These are phyloP conservation scores for Pseudogymnoascus sp. DNA, from an alignment of 2,329 filamentous ascomycete species.

Conservation along the genomic window DNA sequence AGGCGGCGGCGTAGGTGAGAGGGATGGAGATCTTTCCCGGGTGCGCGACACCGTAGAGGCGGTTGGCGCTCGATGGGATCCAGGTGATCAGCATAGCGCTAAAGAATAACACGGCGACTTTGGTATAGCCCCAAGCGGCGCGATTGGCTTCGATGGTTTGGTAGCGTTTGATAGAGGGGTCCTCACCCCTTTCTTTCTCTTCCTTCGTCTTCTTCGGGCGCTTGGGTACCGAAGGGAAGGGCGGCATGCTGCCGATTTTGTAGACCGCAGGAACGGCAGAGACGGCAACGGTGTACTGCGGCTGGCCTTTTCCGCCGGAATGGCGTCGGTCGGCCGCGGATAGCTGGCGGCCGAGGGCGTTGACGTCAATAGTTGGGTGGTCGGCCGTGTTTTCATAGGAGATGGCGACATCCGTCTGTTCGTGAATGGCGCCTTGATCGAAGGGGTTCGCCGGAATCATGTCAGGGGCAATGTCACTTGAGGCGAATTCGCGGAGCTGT, in stretches of 20 bases:
- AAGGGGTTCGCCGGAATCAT: background rate
- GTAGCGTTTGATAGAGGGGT: background rate
- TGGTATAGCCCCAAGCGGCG: constrained; percentile 61
- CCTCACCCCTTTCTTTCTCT: background rate
- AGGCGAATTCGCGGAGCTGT: constrained; percentile 45
- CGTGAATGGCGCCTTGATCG: background rate
- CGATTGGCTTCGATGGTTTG: constrained; percentile 37
- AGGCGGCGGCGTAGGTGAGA: constrained; percentile 61
- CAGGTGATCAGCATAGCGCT: constrained; percentile 63
- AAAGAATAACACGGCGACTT: constrained; percentile 64
- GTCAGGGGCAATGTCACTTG: background rate
- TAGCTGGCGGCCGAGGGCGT: constrained; percentile 4
- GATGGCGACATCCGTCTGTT: background rate
- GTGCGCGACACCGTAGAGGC: constrained; percentile 61
- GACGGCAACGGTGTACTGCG: constrained; percentile 5
- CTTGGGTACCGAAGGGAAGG: background rate
- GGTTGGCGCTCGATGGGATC: constrained; percentile 70
- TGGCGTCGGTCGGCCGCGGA: constrained; percentile 20
- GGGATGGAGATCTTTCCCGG: constrained; percentile 42
- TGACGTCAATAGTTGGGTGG: constrained; percentile 1
- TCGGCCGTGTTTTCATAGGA: background rate
- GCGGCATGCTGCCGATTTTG: constrained; percentile 5
- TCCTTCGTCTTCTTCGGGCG: background rate
- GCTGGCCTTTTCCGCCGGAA: constrained; percentile 13
- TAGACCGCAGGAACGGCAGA: background rate